phyloP scores from a whole-genome alignment of 768 basidiomycete genomes.

The Paxillus rubicundulus region DNA sequence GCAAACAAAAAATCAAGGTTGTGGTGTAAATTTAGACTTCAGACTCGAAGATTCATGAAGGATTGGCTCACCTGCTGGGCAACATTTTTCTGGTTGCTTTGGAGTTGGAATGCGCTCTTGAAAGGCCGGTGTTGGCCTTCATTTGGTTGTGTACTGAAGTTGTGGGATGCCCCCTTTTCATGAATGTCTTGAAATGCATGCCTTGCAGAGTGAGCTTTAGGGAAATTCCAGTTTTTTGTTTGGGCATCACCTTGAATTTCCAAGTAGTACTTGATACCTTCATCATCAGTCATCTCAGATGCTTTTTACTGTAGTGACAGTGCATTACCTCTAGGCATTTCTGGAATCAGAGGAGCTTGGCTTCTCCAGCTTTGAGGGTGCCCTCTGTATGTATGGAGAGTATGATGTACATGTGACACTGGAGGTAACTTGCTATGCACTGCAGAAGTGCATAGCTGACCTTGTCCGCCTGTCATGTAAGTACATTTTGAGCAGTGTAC shows the following conservation, averaged over 20 bases:
- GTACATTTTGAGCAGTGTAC: too few species aligned
- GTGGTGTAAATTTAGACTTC: too few species aligned
- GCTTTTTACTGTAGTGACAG: too few species aligned
- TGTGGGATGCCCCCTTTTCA: constrained; percentile 28
- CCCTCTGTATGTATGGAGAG: constrained; percentile 32
- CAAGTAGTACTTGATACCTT: neutral
- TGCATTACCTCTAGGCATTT: neutral
- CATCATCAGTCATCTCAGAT: neutral
- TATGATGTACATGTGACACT: constrained; percentile 29
- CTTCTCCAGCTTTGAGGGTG: constrained; percentile 20
- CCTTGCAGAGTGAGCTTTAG: constrained; percentile 30
- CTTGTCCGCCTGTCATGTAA: neutral
- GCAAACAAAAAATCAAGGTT: too few species aligned
- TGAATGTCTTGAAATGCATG: constrained; percentile 35
- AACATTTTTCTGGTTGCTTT: constrained; percentile 36
- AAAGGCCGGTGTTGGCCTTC: constrained; percentile 29
- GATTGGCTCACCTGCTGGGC: constrained; percentile 26
- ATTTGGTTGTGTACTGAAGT: constrained; percentile 33
- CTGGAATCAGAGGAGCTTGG: neutral
- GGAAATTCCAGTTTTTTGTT: constrained; percentile 33
- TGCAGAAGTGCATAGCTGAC: constrained; percentile 26
- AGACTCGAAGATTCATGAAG: too few species aligned
- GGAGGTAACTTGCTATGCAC: constrained; percentile 30
- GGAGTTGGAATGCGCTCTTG: constrained; percentile 23
- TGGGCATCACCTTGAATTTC: constrained; percentile 4